Conservation (phyloP, 2,329 filamentous ascomycete species). For the Sporothrix mexicana region DNA sequence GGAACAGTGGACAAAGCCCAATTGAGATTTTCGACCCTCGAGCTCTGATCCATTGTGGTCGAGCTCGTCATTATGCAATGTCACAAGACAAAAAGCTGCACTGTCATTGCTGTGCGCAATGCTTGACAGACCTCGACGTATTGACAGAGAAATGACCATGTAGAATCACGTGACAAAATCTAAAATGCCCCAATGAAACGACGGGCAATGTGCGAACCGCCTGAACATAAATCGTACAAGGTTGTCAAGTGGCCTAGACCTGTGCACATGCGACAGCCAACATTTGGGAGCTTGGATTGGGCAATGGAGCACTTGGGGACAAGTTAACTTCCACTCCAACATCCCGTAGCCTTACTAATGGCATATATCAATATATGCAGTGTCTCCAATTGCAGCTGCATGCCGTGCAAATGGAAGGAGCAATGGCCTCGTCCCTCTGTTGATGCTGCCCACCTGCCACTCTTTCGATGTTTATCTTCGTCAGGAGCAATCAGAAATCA, state of each 20-base stretch:
- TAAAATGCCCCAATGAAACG: not conserved
- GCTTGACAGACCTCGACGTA: not conserved
- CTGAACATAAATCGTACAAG: not conserved
- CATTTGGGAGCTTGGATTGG: constrained; percentile 1
- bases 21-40: not conserved
- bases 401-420: not conserved
- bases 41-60: not conserved
- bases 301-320: not conserved
- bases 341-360: not conserved
- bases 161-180: not conserved
- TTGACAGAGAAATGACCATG: not conserved
- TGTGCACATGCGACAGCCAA: constrained; percentile 15
- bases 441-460: not conserved
- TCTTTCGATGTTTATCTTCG: constrained; percentile 10
- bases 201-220: not conserved
- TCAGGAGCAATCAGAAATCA: constrained; percentile 12
- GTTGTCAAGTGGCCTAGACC: not conserved
- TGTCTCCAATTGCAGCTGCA: not conserved
- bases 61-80: not conserved
- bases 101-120: not conserved
- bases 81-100: constrained; percentile 1
- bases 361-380: no score
- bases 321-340: not conserved
- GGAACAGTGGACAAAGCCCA: not conserved
- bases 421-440: no score